Evolutionary conservation across 495 filamentous ascomycete species (phyloP).

Genomic region (Hyaloscypha variabilis): DNA sequence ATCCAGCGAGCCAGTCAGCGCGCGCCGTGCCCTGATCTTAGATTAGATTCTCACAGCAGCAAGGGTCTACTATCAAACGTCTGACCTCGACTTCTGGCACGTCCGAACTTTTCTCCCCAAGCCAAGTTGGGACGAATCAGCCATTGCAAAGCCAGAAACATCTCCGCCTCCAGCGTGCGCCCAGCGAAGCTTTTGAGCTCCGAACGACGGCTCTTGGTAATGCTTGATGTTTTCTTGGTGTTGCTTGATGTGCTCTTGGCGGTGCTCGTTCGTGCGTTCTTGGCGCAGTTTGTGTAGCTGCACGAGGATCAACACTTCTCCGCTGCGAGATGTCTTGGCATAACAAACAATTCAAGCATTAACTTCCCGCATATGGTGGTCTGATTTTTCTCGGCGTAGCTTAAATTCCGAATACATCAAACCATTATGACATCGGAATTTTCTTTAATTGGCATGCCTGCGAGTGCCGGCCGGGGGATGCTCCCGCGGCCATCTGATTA

Average conservation of each 20-base stretch:
- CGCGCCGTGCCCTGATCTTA: background rate
- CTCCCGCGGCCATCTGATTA: background rate
- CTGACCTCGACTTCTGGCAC: background rate
- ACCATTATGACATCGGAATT: conserved; percentile 6
- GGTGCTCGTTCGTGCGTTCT: background rate
- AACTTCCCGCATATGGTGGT: background rate
- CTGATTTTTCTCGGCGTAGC: conserved; percentile 4
- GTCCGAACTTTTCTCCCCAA: background rate
- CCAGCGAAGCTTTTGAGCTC: background rate
- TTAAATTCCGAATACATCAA: background rate
- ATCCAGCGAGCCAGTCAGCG: background rate
- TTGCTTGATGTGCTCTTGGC: background rate
- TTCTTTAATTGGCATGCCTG: background rate
- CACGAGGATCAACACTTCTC: background rate
- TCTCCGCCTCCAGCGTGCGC: background rate
- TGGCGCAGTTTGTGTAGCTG: background rate
- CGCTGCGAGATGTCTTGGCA: background rate
- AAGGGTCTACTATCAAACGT: conserved; percentile 3
- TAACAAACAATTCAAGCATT: background rate
- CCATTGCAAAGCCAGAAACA: background rate
- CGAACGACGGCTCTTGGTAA: background rate
- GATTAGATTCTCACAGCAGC: conserved; percentile 1
- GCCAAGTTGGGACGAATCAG: background rate
- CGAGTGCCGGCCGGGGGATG: background rate
- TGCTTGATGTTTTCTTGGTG: background rate